Percentiles rank a stretch among this genome's conserved stretches.
phyloP scores from a whole-genome alignment of 305 asterid genomes.

The Withania somnifera region DNA sequence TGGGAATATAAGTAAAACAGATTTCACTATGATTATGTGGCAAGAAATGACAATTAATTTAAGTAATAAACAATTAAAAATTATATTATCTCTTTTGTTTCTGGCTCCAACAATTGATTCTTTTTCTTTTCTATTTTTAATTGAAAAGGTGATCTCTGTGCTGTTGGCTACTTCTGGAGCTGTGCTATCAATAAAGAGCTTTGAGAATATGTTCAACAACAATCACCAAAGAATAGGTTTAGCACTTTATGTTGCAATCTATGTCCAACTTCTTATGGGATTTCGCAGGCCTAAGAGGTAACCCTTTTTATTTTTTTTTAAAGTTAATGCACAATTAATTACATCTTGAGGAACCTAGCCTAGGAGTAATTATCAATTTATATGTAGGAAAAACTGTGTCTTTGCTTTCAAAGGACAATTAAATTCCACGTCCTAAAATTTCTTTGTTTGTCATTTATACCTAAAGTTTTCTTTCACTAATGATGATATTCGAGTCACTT shows the following conservation, averaged over 20 bases:
- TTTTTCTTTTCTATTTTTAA: not conserved
- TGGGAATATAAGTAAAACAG: constrained; percentile 7
- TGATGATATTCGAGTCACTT: not conserved
- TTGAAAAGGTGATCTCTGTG: constrained; percentile 41
- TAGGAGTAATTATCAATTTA: not conserved
- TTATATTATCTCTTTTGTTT: not conserved
- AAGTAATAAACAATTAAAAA: not conserved
- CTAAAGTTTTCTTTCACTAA: not conserved
- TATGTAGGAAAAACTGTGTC: not conserved
- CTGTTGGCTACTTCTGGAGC: constrained; percentile 57
- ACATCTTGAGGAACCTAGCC: not conserved
- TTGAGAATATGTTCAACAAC: constrained; percentile 67
- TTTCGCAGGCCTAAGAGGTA: constrained; percentile 64
- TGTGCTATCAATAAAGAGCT: constrained; percentile 48
- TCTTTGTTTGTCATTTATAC: not conserved
- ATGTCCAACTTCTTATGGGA: constrained; percentile 45
- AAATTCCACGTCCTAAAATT: not conserved
- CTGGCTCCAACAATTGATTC: not conserved
- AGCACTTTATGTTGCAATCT: constrained; percentile 61
- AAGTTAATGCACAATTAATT: not conserved
- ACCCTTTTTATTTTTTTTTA: not conserved
- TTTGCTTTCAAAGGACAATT: not conserved
- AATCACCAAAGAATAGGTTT: constrained; percentile 76
- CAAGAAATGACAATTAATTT: not conserved
- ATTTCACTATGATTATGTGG: not conserved